phyloP scores from a whole-genome alignment of 805 yeast genomes.

The Huiozyma sinensis region DNA sequence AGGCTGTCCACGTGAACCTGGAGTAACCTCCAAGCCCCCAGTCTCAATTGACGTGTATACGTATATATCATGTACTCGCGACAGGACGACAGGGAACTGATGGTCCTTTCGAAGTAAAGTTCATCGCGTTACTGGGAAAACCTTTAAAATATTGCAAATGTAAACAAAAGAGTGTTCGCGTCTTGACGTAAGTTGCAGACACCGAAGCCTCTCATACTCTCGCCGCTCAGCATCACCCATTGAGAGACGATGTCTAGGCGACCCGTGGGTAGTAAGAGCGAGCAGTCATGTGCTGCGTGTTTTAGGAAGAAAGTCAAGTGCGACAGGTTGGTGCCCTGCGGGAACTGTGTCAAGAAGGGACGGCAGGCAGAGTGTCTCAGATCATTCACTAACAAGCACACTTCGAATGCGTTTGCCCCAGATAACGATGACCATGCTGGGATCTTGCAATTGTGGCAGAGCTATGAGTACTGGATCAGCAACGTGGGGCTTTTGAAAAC shows the following conservation, averaged over 20 bases:
- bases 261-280: neutral
- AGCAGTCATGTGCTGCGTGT: conserved; percentile 17
- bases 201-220: neutral
- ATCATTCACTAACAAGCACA: conserved; percentile 1
- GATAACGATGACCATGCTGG: conserved; percentile 2
- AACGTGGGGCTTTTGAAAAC: conserved; percentile 19
- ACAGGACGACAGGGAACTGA: too few species aligned
- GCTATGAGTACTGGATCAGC: conserved; percentile 21
- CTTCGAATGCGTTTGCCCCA: neutral
- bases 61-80: neutral
- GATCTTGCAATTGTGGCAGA: conserved; percentile 18
- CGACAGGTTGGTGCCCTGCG: conserved; percentile 26
- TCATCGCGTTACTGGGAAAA: too few species aligned
- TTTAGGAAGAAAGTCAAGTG: conserved; percentile 25
- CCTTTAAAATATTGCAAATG: neutral
- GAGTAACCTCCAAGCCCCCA: neutral
- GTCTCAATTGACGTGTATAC: neutral
- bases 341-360: conserved; percentile 23
- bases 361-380: conserved; percentile 17
- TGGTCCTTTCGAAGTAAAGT: too few species aligned
- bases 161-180: neutral
- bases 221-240: too few species aligned
- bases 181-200: neutral
- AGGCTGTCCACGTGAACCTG: conserved; percentile 54
- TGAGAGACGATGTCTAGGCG: neutral